These are phyloP conservation scores for Favolaschia claudopus DNA, from an alignment of 768 basidiomycete genomes.

Conservation along the genomic window DNA sequence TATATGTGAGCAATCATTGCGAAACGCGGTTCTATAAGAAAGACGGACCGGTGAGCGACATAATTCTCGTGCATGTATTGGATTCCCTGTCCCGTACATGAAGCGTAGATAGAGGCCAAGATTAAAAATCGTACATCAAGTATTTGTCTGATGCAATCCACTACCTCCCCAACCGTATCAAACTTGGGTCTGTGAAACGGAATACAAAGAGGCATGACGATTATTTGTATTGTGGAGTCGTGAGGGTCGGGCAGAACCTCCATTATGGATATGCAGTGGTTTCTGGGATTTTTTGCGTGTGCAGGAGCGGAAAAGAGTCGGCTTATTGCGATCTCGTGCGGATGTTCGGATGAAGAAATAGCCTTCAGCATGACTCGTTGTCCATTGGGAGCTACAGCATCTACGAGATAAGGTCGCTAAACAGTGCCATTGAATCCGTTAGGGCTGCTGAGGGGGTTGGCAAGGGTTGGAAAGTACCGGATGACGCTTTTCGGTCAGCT, in stretches of 20 bases:
- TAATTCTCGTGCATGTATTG: slow-evolving; percentile 1
- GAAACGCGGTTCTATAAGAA: neutral
- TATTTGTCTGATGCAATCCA: neutral
- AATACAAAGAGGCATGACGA: neutral
- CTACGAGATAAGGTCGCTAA: neutral
- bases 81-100: no score
- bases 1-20: neutral
- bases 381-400: neutral
- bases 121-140: neutral
- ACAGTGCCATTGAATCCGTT: no score
- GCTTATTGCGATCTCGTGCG: neutral
- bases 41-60: neutral
- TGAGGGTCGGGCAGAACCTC: neutral
- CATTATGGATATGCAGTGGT: neutral
- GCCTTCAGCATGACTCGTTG: neutral
- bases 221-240: neutral
- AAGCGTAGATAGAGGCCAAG: no score
- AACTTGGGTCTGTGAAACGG: neutral
- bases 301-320: neutral
- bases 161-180: neutral
- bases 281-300: neutral
- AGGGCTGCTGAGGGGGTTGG: no score
- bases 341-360: neutral
- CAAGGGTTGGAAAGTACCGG: no score
- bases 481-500: no score